Percentiles rank a stretch among this genome's conserved stretches.
These are phyloP conservation scores for Aspergillus transmontanensis DNA, from an alignment of 2,329 filamentous ascomycete genomes.

Conservation along the genomic window DNA sequence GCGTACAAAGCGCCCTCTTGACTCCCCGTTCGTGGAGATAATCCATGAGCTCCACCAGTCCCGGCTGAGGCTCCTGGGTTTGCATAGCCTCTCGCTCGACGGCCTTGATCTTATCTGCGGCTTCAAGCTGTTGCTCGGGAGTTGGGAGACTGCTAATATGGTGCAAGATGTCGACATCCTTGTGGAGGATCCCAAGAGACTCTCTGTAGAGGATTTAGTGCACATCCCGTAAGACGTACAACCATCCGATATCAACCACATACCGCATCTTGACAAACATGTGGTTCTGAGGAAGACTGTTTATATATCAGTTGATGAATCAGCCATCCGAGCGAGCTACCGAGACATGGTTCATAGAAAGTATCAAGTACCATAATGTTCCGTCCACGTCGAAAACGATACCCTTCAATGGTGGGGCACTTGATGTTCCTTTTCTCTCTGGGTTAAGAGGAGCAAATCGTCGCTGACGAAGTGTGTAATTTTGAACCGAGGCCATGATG, in stretches of 20 bases:
- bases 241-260: not conserved
- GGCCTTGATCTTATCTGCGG: slow-evolving; percentile 71
- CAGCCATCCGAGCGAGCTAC: not conserved
- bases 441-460: slow-evolving; percentile 55
- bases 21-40: slow-evolving; percentile 72
- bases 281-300: slow-evolving; percentile 84
- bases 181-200: slow-evolving; percentile 73
- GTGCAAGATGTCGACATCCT: slow-evolving; percentile 79
- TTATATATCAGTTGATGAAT: not conserved
- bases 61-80: slow-evolving; percentile 77
- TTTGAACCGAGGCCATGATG: slow-evolving; percentile 26
- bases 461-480: slow-evolving; percentile 36
- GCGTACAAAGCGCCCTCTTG: slow-evolving; percentile 84
- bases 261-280: slow-evolving; percentile 91
- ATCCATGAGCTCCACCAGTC: slow-evolving; percentile 74
- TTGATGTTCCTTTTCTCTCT: slow-evolving; percentile 27
- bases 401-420: slow-evolving; percentile 53
- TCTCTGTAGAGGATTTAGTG: slow-evolving; percentile 30
- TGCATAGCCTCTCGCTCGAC: slow-evolving; percentile 84
- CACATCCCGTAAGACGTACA: not conserved
- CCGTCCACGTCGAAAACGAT: slow-evolving; percentile 93
- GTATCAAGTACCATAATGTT: slow-evolving; percentile 71
- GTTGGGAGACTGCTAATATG: slow-evolving; percentile 77
- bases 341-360: not conserved
- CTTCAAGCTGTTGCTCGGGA: slow-evolving; percentile 59